These are phyloP conservation scores for Delonix regia DNA, from an alignment of 306 rosid species.

Conservation along the genomic window DNA sequence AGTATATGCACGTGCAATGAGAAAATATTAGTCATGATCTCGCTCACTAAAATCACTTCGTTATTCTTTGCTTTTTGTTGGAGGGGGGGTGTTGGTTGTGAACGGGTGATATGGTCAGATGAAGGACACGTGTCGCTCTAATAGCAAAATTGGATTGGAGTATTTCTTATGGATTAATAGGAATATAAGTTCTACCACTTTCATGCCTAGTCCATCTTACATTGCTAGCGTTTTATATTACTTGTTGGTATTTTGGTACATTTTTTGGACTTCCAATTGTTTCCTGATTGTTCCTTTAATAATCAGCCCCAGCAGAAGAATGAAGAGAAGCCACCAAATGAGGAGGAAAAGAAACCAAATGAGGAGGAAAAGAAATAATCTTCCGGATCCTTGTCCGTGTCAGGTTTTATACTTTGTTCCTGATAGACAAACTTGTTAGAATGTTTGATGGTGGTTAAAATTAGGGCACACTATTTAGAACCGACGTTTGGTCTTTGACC, in stretches of 20 bases:
- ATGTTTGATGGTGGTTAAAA: slow-evolving; percentile 25
- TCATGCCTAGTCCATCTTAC: not conserved
- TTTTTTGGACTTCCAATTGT: slow-evolving; percentile 27
- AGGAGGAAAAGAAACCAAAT: slow-evolving; percentile 71
- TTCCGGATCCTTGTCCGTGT: slow-evolving; percentile 25
- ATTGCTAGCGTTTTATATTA: no score
- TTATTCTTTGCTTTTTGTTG: no score
- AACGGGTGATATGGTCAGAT: no score
- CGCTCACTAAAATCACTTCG: no score
- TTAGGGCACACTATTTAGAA: slow-evolving; percentile 24
- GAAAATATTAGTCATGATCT: no score
- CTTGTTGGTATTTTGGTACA: not conserved
- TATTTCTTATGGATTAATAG: not conserved
- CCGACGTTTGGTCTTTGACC: slow-evolving; percentile 11
- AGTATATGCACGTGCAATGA: no score
- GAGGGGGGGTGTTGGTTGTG: no score
- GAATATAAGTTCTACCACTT: not conserved
- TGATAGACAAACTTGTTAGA: slow-evolving; percentile 29
- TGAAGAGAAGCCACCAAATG: slow-evolving; percentile 70
- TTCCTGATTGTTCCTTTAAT: slow-evolving; percentile 35
- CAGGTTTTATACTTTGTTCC: slow-evolving; percentile 25
- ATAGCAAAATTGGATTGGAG: no score
- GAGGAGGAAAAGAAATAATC: slow-evolving; percentile 60
- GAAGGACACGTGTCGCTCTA: no score
- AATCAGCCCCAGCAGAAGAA: slow-evolving; percentile 61